Evolutionary conservation across 495 filamentous ascomycete species (phyloP).

Genomic region (Xylaria castorea): DNA sequence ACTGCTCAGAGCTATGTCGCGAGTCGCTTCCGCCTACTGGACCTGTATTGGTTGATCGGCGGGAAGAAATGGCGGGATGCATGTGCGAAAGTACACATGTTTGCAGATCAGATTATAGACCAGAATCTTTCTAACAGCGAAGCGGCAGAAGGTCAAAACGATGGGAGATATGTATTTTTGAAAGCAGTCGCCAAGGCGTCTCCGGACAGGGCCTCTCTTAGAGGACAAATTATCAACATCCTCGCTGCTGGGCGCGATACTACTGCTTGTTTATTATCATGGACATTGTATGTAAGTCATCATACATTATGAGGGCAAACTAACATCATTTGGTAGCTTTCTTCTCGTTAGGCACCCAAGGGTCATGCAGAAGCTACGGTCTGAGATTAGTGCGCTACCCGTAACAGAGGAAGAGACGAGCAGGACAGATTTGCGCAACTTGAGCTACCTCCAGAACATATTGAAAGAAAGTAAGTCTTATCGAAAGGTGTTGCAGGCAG

Average conservation of each 20-base stretch:
- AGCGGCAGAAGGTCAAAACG: not conserved
- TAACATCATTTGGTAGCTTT: slow-evolving; percentile 26
- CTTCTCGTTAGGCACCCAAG: slow-evolving; percentile 43
- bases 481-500: not conserved
- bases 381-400: slow-evolving; percentile 42
- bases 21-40: slow-evolving; percentile 52
- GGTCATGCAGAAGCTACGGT: slow-evolving; percentile 45
- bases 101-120: slow-evolving; percentile 38
- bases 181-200: slow-evolving; percentile 37
- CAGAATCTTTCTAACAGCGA: slow-evolving; percentile 34
- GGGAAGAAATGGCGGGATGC: slow-evolving; percentile 49
- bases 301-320: not conserved
- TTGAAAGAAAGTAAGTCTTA: slow-evolving; percentile 46
- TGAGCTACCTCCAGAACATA: slow-evolving; percentile 50
- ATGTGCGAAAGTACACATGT: slow-evolving; percentile 43
- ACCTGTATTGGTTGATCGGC: slow-evolving; percentile 55
- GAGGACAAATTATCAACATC: slow-evolving; percentile 54
- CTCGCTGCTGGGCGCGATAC: slow-evolving; percentile 61
- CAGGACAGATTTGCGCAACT: slow-evolving; percentile 40
- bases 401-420: slow-evolving; percentile 37
- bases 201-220: slow-evolving; percentile 34
- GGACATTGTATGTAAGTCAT: slow-evolving; percentile 48
- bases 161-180: slow-evolving; percentile 40
- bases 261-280: slow-evolving; percentile 55
- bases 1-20: slow-evolving; percentile 35